Conservation (phyloP, 2,329 filamentous ascomycete species). For the Didymella glomerata region DNA sequence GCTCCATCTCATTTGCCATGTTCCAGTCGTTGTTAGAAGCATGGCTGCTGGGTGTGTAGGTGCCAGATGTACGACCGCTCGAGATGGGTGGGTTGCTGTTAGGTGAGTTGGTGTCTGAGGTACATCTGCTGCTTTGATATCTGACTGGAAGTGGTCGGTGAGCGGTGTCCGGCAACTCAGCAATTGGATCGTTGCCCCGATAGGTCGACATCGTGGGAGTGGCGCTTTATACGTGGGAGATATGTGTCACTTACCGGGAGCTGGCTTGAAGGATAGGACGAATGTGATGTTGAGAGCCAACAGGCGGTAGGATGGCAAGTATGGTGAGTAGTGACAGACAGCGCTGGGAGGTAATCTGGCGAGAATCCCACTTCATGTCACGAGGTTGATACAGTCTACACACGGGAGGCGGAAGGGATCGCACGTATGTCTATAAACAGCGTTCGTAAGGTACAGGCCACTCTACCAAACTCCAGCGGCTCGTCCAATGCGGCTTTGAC, state of each 20-base stretch:
- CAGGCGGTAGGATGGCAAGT: too few species aligned
- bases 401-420: background rate
- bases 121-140: background rate
- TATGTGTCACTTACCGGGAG: background rate
- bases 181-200: background rate
- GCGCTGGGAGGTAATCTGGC: too few species aligned
- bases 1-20: constrained; percentile 4
- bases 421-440: background rate
- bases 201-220: background rate
- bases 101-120: background rate
- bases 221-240: background rate
- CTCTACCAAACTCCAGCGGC: background rate
- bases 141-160: background rate
- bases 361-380: background rate
- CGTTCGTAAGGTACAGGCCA: background rate
- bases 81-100: background rate
- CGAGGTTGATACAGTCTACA: too few species aligned
- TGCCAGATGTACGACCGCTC: background rate
- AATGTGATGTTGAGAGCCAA: too few species aligned
- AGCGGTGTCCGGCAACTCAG: too few species aligned
- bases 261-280: too few species aligned
- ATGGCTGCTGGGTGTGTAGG: too few species aligned
- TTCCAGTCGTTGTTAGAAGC: constrained; percentile 6
- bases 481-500: background rate
- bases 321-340: too few species aligned